A percentile compares a stretch with the other conserved stretches of the same genome.
These are phyloP conservation scores for Pseudocercospora fuligena DNA, from an alignment of 2,329 filamentous ascomycete species.

Conservation along the genomic window DNA sequence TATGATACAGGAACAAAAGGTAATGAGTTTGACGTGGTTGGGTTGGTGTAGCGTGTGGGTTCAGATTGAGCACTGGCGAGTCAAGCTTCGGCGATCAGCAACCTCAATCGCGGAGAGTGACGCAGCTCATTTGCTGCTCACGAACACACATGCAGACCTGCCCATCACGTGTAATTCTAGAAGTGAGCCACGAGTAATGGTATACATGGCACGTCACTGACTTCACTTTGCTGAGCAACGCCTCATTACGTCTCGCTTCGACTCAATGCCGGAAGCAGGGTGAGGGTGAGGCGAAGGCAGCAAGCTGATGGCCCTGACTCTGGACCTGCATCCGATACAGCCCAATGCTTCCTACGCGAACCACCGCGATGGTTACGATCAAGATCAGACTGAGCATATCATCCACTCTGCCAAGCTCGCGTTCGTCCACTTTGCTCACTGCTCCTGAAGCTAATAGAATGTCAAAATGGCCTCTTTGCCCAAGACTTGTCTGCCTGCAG, in stretches of 20 bases:
- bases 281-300: background rate
- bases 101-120: background rate
- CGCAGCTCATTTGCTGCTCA: background rate
- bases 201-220: background rate
- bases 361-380: background rate
- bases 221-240: background rate
- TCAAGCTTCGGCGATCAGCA: background rate
- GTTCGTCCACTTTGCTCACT: too few relatives aligned
- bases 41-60: background rate
- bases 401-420: too few relatives aligned
- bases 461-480: background rate
- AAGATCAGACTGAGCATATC: background rate
- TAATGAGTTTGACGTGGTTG: slow-evolving; percentile 10
- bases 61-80: background rate
- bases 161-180: slow-evolving; percentile 6
- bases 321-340: background rate
- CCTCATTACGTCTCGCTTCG: slow-evolving; percentile 1
- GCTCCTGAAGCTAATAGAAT: background rate
- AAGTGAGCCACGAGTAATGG: background rate
- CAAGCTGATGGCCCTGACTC: background rate
- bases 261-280: background rate
- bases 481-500: background rate
- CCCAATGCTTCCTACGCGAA: slow-evolving; percentile 2
- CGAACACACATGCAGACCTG: background rate
- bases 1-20: slow-evolving; percentile 9